Evolutionary conservation across 352 stramenopile genomes (phyloP), one percentile per base, ranked within the genome.

Genomic region (Phytophthora crassamura): DNA sequence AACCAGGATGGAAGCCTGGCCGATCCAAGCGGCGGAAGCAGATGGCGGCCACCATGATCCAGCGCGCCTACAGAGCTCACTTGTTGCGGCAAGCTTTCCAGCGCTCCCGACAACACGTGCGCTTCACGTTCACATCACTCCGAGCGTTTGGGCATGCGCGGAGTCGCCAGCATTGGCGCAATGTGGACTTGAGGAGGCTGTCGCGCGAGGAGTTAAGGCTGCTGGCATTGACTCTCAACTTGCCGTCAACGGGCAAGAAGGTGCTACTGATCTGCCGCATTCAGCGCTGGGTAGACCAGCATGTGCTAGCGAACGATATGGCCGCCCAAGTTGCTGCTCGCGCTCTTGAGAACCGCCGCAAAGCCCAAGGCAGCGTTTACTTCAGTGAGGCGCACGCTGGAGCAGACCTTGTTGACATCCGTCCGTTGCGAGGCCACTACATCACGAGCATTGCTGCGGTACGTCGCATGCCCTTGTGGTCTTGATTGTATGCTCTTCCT

Each of bases 241-340:
- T 94, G 34, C 86, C 86, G 39, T 86, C 80, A 8, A 89, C 80
- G 3, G 82, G 86, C 50, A 94, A 94, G 66, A 94, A 93, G 45
- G 79, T 88, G 60, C 59, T 90, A 42, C 53, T 94, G 2, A 86
- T 94, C 18, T 80, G 78, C 35, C 77, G 84, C 9, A 80, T 94
- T 52, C 84, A 94, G 66, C 78, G 78, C 16, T 94, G 86, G 86
- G 66, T 92, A 10, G 82, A 94, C 46, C 72, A 90, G 46, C 81
- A 90, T 39, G 65, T 90, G 11, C 64, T 82, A 5, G 69, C 64
- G 32, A 84, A 80, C 41, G 80, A 92, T 59, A 35, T 90, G n/a
- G 82, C 86, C 0, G 67, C 78, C 1, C 70, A 89, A 15, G 84
- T 82, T 12, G 84, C 82, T 9, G 78, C 83, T 2, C 69, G 59